Evolutionary conservation across 257 asterid genomes (phyloP), one percentile per base, ranked within the genome.

Genomic region (Leptodermis oblonga): DNA sequence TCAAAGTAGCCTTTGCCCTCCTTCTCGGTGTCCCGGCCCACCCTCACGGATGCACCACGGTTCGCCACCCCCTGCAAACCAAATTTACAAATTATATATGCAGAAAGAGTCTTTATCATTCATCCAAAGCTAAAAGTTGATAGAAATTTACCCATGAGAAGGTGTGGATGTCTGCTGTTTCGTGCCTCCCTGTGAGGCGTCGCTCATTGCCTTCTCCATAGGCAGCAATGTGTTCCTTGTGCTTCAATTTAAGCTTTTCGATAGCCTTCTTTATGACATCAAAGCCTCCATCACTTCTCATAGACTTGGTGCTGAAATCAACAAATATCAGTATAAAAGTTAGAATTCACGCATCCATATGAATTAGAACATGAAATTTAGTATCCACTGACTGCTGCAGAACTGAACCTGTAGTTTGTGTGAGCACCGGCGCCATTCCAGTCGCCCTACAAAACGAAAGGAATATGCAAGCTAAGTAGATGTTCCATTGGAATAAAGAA

Each of bases 21-120:
- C 76, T 80, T 75, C 86, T 89, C 96, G 2, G 96, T 89, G 4
- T 89, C 96, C 80, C 95, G 71, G 20, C 96, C 96, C 3, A 89
- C 92, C 70, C 96, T 72, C 39, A 89, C 83, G 0, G 96, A 89
- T 8, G 95, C 96, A 49, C 96, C 96, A 11, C 95, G 88, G 37
- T 89, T 87, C 5, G 96, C 96, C 72, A 89, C 95, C 0, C 95
- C 96, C 96, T 89, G 73, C 49, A 2, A 49, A 30, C 28, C 51
- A 36, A 2, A 33, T 1, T 7, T 65, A 33, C 43, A 49, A 2
- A 49, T 49, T 49, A 6, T 9, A 23, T 36, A 20, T 4, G 28
- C 70, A 65, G 1, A 28, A 46, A 12, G 15, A 10, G 14, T 52
- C 22, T 28, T 20, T 52, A 52, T 52, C 26, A 20, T 7, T 52